Evolutionary conservation across 495 filamentous ascomycete species (phyloP).

Genomic region (Penicillium macrosclerotiorum): DNA sequence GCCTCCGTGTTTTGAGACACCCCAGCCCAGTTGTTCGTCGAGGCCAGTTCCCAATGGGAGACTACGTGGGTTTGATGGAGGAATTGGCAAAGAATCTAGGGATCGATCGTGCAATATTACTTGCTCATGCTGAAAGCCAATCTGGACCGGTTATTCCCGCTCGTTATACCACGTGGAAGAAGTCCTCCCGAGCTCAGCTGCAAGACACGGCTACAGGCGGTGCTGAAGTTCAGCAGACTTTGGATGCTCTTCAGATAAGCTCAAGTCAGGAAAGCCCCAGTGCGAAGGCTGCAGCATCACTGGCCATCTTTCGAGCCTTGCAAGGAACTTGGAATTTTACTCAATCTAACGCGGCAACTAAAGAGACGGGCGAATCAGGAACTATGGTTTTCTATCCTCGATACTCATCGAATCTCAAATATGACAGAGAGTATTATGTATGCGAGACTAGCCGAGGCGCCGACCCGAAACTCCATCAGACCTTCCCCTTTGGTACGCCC

Average conservation of each 20-base stretch:
- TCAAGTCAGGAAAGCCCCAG: constrained; percentile 5
- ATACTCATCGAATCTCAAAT: constrained; percentile 19
- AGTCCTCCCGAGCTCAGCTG: background rate
- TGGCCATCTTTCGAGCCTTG: constrained; percentile 67
- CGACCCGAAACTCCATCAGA: no score
- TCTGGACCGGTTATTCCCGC: constrained; percentile 37
- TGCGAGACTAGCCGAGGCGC: constrained; percentile 11
- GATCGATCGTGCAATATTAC: constrained; percentile 17
- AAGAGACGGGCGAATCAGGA: constrained; percentile 31
- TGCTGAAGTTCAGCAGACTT: constrained; percentile 7
- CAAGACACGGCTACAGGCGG: background rate
- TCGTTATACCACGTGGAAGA: constrained; percentile 23
- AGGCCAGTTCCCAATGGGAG: constrained; percentile 75
- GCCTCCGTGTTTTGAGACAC: constrained; percentile 24
- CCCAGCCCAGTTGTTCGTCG: constrained; percentile 36
- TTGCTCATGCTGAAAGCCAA: constrained; percentile 1
- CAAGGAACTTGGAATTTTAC: constrained; percentile 69
- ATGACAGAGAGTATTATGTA: constrained; percentile 35
- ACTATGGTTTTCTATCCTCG: constrained; percentile 62
- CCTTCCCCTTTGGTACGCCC: no score
- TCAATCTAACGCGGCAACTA: constrained; percentile 37
- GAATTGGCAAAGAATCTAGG: constrained; percentile 57
- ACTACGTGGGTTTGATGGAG: constrained; percentile 78
- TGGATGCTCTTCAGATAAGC: constrained; percentile 20
- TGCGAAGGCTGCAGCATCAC: constrained; percentile 14